A percentile compares a stretch with the other conserved stretches of the same genome.
These are phyloP conservation scores for Acacia pycnantha DNA, from an alignment of 331 rosid genomes.

Conservation along the genomic window DNA sequence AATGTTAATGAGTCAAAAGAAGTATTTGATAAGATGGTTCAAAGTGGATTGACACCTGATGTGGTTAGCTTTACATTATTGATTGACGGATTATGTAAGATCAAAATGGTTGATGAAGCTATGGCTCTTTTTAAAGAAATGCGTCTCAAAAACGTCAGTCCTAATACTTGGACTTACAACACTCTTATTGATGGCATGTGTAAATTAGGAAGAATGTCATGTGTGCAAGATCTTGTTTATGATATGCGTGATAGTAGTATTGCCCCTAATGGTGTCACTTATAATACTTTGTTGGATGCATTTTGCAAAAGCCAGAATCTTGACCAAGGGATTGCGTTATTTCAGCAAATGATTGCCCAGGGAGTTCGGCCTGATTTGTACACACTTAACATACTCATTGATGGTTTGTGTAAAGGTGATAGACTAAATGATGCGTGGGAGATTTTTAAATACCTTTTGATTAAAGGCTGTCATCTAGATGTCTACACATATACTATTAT, in stretches of 20 bases:
- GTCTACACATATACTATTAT: background rate
- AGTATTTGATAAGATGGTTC: background rate
- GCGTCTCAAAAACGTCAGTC: background rate
- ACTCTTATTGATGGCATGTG: too few species aligned
- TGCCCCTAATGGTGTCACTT: background rate
- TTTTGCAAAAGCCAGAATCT: background rate
- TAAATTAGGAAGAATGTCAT: too few species aligned
- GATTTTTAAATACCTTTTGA: background rate
- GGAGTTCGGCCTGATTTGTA: background rate
- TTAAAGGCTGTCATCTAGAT: background rate
- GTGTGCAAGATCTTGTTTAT: too few species aligned
- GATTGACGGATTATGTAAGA: background rate
- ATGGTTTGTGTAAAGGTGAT: background rate
- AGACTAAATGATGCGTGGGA: background rate
- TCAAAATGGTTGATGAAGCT: background rate
- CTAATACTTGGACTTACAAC: too few species aligned
- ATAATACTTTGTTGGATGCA: background rate
- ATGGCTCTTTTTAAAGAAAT: background rate
- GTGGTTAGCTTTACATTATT: slow-evolving; percentile 24
- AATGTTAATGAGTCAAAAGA: background rate
- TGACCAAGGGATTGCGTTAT: background rate
- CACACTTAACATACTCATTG: background rate
- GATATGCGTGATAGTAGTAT: background rate
- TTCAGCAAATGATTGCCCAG: background rate
- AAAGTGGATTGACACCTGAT: slow-evolving; percentile 14